These are phyloP conservation scores for Clavispora vitiphila DNA, from an alignment of 805 yeast genomes.

Conservation along the genomic window DNA sequence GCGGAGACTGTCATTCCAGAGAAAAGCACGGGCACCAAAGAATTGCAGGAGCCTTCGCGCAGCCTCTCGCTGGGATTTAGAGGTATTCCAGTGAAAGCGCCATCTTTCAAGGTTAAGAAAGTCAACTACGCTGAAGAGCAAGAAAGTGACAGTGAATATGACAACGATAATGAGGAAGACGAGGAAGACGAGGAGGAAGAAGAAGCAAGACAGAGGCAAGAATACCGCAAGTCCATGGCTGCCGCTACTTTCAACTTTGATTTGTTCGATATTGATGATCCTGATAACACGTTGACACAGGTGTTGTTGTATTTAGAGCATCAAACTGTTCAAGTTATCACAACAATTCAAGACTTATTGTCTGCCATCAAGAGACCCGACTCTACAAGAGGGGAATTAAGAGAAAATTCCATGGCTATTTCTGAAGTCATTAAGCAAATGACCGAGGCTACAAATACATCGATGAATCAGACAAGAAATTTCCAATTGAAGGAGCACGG, in stretches of 20 bases:
- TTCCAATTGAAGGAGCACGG: conserved; percentile 85
- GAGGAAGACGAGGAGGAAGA: conserved; percentile 26
- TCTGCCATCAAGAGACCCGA: conserved; percentile 73
- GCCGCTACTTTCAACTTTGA: conserved; percentile 64
- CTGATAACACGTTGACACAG: conserved; percentile 83
- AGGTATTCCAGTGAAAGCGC: conserved; percentile 1
- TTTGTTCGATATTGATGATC: conserved; percentile 75
- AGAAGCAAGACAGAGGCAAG: conserved; percentile 39
- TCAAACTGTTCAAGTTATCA: conserved; percentile 87
- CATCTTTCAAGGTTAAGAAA: conserved; percentile 13
- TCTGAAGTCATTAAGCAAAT: conserved; percentile 74
- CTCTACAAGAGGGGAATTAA: conserved; percentile 68
- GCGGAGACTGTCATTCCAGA: background rate
- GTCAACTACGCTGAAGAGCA: conserved; percentile 9
- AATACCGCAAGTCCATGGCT: conserved; percentile 43
- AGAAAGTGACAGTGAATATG: conserved; percentile 10
- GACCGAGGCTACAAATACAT: conserved; percentile 82
- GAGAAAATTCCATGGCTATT: conserved; percentile 71
- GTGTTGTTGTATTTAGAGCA: conserved; percentile 83
- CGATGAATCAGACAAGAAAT: conserved; percentile 87
- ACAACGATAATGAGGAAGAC: conserved; percentile 22
- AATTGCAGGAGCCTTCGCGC: background rate
- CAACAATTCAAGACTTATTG: conserved; percentile 79
- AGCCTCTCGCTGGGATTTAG: background rate
- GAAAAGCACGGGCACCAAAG: no score